Evolutionary conservation across 192 early-diverging fungal genomes (phyloP).

Genomic region (Blastocladiella britannica): DNA sequence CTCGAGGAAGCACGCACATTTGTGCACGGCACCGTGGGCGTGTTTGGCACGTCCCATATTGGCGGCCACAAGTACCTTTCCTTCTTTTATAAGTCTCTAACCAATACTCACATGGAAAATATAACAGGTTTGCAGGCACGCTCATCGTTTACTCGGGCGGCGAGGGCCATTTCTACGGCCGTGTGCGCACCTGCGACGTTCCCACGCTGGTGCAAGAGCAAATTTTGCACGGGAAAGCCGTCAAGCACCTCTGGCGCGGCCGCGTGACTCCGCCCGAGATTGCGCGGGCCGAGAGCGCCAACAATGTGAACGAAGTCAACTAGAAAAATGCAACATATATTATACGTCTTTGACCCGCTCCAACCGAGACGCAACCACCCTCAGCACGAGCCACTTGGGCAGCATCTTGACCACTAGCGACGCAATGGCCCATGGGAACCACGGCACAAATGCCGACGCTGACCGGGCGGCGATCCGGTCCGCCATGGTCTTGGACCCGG

Average conservation of each 20-base stretch:
- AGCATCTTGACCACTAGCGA: no score
- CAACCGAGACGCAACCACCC: no score
- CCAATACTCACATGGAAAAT: no score
- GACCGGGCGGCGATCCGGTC: background rate
- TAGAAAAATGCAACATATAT: no score
- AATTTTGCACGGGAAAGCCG: background rate
- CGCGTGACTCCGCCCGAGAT: no score
- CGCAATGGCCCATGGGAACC: background rate
- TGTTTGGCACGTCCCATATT: background rate
- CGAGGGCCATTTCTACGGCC: background rate
- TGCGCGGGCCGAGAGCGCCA: no score
- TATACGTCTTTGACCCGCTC: no score
- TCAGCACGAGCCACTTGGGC: no score
- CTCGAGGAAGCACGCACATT: no score
- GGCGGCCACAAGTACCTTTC: background rate
- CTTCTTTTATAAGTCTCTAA: no score
- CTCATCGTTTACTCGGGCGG: background rate
- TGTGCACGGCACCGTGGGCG: background rate
- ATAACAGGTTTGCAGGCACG: background rate
- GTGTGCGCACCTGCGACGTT: background rate
- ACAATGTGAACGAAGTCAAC: no score
- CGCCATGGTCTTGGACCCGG: background rate
- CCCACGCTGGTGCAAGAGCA: background rate
- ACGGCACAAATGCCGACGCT: background rate
- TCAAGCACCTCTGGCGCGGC: background rate